A percentile compares a stretch with the other conserved stretches of the same genome.
phyloP scores from a whole-genome alignment of 2,329 filamentous ascomycete genomes.

The Sporothrix euskadiensis region DNA sequence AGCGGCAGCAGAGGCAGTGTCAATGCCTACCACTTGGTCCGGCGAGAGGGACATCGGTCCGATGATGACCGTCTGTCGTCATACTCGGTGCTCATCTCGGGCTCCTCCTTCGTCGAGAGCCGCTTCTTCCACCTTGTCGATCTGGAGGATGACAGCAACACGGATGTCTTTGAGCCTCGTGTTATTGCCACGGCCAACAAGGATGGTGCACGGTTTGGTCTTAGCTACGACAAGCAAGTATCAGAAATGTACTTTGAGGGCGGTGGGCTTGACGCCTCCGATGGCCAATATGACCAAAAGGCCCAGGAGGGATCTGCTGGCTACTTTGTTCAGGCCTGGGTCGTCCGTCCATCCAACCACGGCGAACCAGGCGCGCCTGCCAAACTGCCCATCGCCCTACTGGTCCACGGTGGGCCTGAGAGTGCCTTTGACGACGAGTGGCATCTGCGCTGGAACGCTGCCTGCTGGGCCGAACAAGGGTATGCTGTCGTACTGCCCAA shows the following conservation, averaged over 20 bases:
- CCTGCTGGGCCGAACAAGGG: constrained; percentile 61
- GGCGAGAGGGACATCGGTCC: constrained; percentile 15
- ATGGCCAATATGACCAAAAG: constrained; percentile 27
- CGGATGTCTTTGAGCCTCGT: constrained; percentile 31
- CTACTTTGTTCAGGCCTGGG: constrained; percentile 43
- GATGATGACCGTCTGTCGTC: constrained; percentile 31
- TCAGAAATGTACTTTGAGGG: constrained; percentile 47
- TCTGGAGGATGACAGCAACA: not conserved
- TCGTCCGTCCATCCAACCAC: constrained; percentile 44
- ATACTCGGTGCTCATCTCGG: constrained; percentile 41
- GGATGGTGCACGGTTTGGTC: constrained; percentile 39
- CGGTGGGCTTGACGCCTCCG: constrained; percentile 29
- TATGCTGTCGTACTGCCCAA: constrained; percentile 62
- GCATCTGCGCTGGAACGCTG: constrained; percentile 49
- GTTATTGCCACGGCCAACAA: constrained; percentile 40
- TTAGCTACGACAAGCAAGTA: constrained; percentile 41
- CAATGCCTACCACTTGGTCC: constrained; percentile 37
- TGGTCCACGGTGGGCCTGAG: constrained; percentile 47
- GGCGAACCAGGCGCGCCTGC: constrained; percentile 36
- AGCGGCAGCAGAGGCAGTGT: constrained; percentile 36
- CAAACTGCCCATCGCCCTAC: constrained; percentile 44
- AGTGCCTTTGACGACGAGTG: constrained; percentile 52
- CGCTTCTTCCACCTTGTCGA: constrained; percentile 44
- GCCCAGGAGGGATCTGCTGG: not conserved
- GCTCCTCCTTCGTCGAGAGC: constrained; percentile 43